Base-by-base conservation (phyloP, 139 green algal species). In the Dunaliella primolecta region DNA sequence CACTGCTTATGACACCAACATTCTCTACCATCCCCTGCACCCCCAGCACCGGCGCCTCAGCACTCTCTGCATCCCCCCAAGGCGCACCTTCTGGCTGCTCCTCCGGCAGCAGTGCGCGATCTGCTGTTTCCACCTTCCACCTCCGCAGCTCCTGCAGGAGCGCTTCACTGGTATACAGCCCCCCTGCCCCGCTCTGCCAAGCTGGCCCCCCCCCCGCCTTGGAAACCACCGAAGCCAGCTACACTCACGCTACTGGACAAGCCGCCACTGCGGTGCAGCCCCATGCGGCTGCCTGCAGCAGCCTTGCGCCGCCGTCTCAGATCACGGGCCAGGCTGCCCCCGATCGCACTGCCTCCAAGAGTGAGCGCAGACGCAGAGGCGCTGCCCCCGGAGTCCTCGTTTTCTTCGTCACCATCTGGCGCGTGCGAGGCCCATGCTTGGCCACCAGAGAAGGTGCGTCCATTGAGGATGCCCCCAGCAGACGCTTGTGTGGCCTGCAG, bases 101-200 rank as follows among this genome's bases (percentile, higher is more conserved):
- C 46, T 90, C 84, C 1, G 80, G 77, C 15, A 85, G 64, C 1
- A 91, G 74, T 23, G 85, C 88, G 29, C 38, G 56, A 76, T 91
- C 88, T 0, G 88, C 88, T 2, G 88, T 87, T 24, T 88, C 84
- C 75, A 91, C 25, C 85, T 91, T 91, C 88, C 88, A 91, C 2
- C 80, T 64, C 37, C 83, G 76, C 24, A 91, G 81, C 81, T 89
- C 83, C 75, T 89, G 80, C 24, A 91, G 80, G 29, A 91, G 75
- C 35, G 82, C 72, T 70, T 64, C 71, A 0, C 64, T 76, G 76
- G 89, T 83, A 31, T 83, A 85, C 1, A 38, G 32, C 33, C 25
- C 46, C 46, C 7, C 46, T 64, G 46, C 46, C 46, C 15, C 46
- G 7, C 46, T 25, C n/a, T n/a, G n/a, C n/a, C n/a, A n/a, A n/a